Evolutionary conservation across 2,329 filamentous ascomycete species (phyloP).

Genomic region (Neoscytalidium dimidiatum): DNA sequence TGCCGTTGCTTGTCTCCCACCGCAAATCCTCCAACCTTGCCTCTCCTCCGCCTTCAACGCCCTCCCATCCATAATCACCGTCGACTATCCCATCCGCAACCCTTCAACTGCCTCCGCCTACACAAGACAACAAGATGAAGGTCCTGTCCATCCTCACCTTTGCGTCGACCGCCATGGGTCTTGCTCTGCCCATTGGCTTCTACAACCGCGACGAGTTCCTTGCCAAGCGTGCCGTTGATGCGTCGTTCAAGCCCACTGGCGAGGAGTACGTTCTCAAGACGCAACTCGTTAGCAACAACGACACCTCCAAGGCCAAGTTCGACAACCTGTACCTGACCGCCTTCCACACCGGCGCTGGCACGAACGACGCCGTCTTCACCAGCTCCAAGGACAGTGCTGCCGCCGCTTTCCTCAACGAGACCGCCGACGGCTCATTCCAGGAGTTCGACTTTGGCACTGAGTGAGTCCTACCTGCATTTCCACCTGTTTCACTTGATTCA

Average conservation of each 20-base stretch:
- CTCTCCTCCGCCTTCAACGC: background rate
- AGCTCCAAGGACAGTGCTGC: background rate
- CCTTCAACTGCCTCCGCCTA: background rate
- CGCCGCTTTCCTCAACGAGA: constrained; percentile 20
- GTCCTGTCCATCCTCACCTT: background rate
- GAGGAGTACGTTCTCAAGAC: constrained; percentile 14
- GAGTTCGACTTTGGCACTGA: constrained; percentile 21
- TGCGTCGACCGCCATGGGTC: background rate
- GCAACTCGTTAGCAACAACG: constrained; percentile 8
- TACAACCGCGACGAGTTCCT: constrained; percentile 15
- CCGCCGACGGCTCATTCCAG: constrained; percentile 9
- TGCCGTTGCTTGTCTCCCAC: background rate
- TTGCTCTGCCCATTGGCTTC: constrained; percentile 15
- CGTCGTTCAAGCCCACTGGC: constrained; percentile 5
- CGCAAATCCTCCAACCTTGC: background rate
- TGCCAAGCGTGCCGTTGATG: background rate
- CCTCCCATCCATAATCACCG: background rate
- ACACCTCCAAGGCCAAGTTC: constrained; percentile 13
- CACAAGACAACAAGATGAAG: constrained; percentile 6
- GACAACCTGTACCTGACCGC: constrained; percentile 19
- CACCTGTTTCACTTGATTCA: background rate
- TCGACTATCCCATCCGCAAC: background rate
- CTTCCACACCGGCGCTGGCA: constrained; percentile 21
- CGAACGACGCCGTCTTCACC: constrained; percentile 20
- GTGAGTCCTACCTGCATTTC: background rate